A percentile compares a stretch with the other conserved stretches of the same genome.
phyloP scores from a whole-genome alignment of 2,329 filamentous ascomycete species.

The Ophiosphaerella herpotricha region DNA sequence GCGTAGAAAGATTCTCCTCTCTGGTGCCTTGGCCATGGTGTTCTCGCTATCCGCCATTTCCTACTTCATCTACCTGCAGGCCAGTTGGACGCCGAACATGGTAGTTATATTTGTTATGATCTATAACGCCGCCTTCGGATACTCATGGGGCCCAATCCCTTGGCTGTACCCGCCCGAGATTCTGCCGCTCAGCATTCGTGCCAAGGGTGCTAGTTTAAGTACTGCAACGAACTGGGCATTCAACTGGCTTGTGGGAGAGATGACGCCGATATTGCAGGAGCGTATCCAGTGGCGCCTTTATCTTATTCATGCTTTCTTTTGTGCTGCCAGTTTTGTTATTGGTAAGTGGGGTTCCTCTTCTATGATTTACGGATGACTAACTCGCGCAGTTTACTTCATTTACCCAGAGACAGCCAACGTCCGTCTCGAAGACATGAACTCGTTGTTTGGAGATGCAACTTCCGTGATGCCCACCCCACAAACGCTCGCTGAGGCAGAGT shows the following conservation, averaged over 20 bases:
- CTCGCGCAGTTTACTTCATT: constrained; percentile 80
- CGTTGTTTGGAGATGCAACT: constrained; percentile 89
- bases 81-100: constrained; percentile 75
- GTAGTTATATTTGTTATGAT: constrained; percentile 97
- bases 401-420: constrained; percentile 97
- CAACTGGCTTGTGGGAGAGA: constrained; percentile 95
- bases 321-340: constrained; percentile 90
- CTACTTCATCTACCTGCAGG: constrained; percentile 91
- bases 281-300: constrained; percentile 93
- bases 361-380: constrained; percentile 25
- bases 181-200: constrained; percentile 91
- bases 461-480: constrained; percentile 80
- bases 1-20: constrained; percentile 84
- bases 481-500: constrained; percentile 77
- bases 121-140: constrained; percentile 96
- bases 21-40: constrained; percentile 86
- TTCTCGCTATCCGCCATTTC: constrained; percentile 87
- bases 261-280: constrained; percentile 92
- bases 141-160: constrained; percentile 96
- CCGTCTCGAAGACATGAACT: constrained; percentile 94
- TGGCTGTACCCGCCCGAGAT: constrained; percentile 99
- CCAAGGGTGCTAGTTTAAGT: constrained; percentile 94
- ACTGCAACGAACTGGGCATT: constrained; percentile 98
- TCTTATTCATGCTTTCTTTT: constrained; percentile 95
- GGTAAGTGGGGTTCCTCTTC: constrained; percentile 64